phyloP scores from a whole-genome alignment of 2,329 filamentous ascomycete genomes.

The Colletotrichum sidae region DNA sequence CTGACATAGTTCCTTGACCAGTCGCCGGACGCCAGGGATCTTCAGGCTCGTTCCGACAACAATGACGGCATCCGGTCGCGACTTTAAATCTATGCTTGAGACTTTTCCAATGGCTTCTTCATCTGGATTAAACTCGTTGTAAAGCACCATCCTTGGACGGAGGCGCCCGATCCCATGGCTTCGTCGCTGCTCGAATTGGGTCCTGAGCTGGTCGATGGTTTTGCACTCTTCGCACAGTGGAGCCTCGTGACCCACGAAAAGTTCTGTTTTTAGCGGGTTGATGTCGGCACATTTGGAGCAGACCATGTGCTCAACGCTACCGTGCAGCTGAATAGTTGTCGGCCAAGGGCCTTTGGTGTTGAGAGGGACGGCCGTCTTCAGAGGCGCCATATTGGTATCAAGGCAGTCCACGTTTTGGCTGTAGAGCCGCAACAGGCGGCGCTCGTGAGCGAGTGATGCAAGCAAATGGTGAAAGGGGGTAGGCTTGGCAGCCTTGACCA shows the following conservation, averaged over 20 bases:
- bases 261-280: constrained; percentile 77
- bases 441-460: constrained; percentile 88
- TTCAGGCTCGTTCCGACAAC: constrained; percentile 97
- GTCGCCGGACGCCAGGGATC: constrained; percentile 89
- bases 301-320: constrained; percentile 94
- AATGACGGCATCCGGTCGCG: constrained; percentile 89
- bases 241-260: constrained; percentile 87
- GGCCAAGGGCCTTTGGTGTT: constrained; percentile 91
- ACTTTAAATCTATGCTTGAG: constrained; percentile 85
- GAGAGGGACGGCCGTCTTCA: constrained; percentile 84
- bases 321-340: constrained; percentile 91
- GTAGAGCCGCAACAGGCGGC: constrained; percentile 88
- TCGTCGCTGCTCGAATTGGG: constrained; percentile 81
- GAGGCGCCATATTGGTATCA: constrained; percentile 83
- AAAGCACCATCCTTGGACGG: constrained; percentile 92
- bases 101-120: constrained; percentile 96
- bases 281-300: constrained; percentile 91
- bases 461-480: constrained; percentile 95
- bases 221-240: constrained; percentile 83
- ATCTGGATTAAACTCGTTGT: constrained; percentile 97
- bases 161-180: constrained; percentile 93
- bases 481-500: constrained; percentile 81
- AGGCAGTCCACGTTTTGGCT: constrained; percentile 98
- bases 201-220: constrained; percentile 80
- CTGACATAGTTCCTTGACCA: constrained; percentile 91